These are phyloP conservation scores for Paraleonurus japonicus DNA, from an alignment of 257 asterid species.

Conservation along the genomic window DNA sequence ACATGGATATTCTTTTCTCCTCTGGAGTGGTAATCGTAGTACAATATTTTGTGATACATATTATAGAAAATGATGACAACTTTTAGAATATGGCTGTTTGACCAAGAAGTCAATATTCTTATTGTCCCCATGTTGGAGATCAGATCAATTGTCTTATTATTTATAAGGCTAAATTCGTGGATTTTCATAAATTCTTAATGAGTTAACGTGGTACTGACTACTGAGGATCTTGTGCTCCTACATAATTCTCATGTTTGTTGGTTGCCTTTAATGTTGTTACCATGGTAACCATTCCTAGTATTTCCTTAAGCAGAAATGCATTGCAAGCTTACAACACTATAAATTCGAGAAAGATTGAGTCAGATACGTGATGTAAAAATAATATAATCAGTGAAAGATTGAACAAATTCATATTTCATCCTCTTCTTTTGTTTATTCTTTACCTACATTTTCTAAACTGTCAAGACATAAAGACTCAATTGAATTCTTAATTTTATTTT, in stretches of 20 bases:
- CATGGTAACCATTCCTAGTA: neutral
- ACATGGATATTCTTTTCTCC: neutral
- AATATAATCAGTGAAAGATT: neutral
- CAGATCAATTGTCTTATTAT: neutral
- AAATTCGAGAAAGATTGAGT: slow-evolving; percentile 1
- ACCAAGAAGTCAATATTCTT: neutral
- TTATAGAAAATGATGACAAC: neutral
- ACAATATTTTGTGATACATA: neutral
- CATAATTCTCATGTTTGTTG: neutral
- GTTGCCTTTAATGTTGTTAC: slow-evolving; percentile 5
- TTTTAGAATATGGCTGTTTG: neutral
- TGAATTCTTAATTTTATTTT: neutral
- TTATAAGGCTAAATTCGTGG: neutral
- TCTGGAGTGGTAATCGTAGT: neutral
- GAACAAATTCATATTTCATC: slow-evolving; percentile 2
- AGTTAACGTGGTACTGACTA: neutral
- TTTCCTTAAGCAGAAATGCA: slow-evolving; percentile 7
- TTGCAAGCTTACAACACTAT: slow-evolving; percentile 3
- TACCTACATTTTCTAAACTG: neutral
- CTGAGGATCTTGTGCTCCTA: slow-evolving; percentile 15
- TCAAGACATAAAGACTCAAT: neutral
- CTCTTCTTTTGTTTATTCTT: slow-evolving; percentile 13
- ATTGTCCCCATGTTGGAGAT: neutral
- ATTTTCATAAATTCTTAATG: neutral
- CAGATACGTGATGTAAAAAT: neutral